Evolutionary conservation across 805 yeast species (phyloP).

Genomic region (Candida ipomoeae): DNA sequence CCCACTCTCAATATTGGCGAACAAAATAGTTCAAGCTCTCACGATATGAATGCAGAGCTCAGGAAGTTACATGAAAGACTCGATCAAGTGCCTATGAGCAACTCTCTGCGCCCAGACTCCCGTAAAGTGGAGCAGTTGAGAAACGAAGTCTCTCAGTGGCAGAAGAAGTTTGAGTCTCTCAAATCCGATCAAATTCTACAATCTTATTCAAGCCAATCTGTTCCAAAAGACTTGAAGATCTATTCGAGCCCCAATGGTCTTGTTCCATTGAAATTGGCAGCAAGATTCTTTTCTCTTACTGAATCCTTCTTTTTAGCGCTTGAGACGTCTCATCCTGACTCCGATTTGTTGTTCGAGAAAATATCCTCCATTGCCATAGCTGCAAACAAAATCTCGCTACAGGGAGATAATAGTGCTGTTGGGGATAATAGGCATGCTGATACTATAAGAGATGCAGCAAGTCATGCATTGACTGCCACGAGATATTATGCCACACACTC

Average conservation of each 20-base stretch:
- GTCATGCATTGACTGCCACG: constrained; percentile 72
- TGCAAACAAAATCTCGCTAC: constrained; percentile 40
- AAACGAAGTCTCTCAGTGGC: constrained; percentile 45
- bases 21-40: neutral
- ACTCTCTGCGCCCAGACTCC: constrained; percentile 3
- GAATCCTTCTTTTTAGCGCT: constrained; percentile 41
- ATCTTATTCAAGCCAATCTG: constrained; percentile 18
- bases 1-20: neutral
- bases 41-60: constrained; percentile 20
- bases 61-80: constrained; percentile 26
- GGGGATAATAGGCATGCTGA: constrained; percentile 28
- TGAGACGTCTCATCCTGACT: constrained; percentile 23
- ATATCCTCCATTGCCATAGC: constrained; percentile 47
- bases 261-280: constrained; percentile 42
- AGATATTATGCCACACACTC: constrained; percentile 67
- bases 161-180: constrained; percentile 46
- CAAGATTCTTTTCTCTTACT: constrained; percentile 45
- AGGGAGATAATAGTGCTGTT: constrained; percentile 22
- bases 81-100: constrained; percentile 21
- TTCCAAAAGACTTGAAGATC: constrained; percentile 24
- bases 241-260: constrained; percentile 40
- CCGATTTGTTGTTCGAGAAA: constrained; percentile 46
- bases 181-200: constrained; percentile 30
- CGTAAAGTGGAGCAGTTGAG: constrained; percentile 18
- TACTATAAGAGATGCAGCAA: constrained; percentile 59